Evolutionary conservation across 2,329 filamentous ascomycete genomes (phyloP).

Genomic region (Aspergillaceae sp.): DNA sequence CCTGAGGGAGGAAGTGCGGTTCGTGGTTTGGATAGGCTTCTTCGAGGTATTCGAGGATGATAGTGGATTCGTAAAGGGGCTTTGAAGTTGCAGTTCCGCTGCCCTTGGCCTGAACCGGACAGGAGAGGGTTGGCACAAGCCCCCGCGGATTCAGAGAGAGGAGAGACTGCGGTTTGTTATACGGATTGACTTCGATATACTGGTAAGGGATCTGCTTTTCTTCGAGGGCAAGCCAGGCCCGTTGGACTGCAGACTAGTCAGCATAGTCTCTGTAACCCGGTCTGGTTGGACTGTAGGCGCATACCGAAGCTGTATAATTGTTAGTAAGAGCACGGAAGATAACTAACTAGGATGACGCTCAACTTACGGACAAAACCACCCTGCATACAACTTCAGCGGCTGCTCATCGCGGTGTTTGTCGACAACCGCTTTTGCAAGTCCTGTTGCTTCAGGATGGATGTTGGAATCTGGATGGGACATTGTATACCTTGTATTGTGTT

Average conservation of each 20-base stretch:
- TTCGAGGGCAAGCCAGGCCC: conserved; percentile 62
- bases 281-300: conserved; percentile 1
- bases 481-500: neutral
- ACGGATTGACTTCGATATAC: conserved; percentile 71
- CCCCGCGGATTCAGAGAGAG: conserved; percentile 66
- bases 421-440: conserved; percentile 33
- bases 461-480: conserved; percentile 32
- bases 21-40: conserved; percentile 53
- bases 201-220: conserved; percentile 68
- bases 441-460: conserved; percentile 38
- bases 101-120: conserved; percentile 5
- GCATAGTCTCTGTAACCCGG: conserved; percentile 3
- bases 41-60: conserved; percentile 69
- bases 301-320: conserved; percentile 25
- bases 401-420: conserved; percentile 25
- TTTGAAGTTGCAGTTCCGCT: conserved; percentile 28
- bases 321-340: neutral
- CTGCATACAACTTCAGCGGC: conserved; percentile 56
- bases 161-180: conserved; percentile 61
- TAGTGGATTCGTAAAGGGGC: conserved; percentile 62
- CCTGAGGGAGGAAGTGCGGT: conserved; percentile 48
- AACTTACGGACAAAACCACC: conserved; percentile 59
- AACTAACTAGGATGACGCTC: conserved; percentile 5
- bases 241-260: conserved; percentile 44
- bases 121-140: conserved; percentile 60